Conservation (phyloP, 139 green algal species). For the Closterium sp. region DNA sequence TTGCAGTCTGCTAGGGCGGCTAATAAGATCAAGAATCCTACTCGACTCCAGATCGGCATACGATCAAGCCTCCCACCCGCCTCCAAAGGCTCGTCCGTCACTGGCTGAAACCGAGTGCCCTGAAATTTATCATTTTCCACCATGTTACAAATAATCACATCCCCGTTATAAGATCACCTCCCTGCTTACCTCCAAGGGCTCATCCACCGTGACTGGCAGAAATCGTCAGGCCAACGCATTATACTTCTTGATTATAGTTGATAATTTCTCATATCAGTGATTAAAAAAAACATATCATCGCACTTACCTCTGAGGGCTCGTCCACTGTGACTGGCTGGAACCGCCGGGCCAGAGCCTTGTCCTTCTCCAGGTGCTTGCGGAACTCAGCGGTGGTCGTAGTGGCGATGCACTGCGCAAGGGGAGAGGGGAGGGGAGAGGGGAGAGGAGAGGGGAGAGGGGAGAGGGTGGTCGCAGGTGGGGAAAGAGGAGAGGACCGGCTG, state of each 20-base stretch:
- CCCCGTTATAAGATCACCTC: background rate
- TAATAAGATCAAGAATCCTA: background rate
- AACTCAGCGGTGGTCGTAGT: slow-evolving; percentile 70
- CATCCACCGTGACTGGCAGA: slow-evolving; percentile 62
- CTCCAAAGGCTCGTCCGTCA: background rate
- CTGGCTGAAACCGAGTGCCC: background rate
- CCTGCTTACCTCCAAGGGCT: slow-evolving; percentile 20
- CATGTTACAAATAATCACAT: background rate
- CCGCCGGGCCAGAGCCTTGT: slow-evolving; percentile 86
- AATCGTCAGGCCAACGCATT: slow-evolving; percentile 90
- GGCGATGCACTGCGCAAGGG: slow-evolving; percentile 61
- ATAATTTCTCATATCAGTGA: too few species aligned
- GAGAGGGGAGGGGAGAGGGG: too few species aligned
- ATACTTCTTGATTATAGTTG: slow-evolving; percentile 74
- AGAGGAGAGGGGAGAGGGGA: too few species aligned
- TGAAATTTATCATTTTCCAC: background rate
- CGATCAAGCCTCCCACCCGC: background rate
- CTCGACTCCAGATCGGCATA: background rate
- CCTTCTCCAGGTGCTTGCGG: slow-evolving; percentile 89
- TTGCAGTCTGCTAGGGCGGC: slow-evolving; percentile 78
- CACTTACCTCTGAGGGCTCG: slow-evolving; percentile 35
- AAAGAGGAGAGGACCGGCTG: too few species aligned
- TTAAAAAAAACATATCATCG: too few species aligned
- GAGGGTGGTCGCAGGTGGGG: too few species aligned
- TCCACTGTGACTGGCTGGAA: slow-evolving; percentile 74